Base-by-base conservation (phyloP, 352 stramenopile genomes). In the Elongisporangium anandrum region DNA sequence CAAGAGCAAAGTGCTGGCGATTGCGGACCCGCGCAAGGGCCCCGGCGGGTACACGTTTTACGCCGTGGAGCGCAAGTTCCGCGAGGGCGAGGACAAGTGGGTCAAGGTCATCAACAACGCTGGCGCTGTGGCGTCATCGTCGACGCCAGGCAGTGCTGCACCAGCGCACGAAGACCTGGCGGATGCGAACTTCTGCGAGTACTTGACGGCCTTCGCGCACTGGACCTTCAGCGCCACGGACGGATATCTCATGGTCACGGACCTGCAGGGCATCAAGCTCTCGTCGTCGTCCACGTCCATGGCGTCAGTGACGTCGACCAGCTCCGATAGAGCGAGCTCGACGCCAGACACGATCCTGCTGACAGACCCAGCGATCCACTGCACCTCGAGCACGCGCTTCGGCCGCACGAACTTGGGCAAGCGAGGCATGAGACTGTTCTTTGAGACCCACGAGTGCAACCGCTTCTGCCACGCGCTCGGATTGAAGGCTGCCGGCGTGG, bases 221-320 rank as follows among this genome's bases (percentile, higher is more conserved):
- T 39, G 48, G 29, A 60, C 61, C 15, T n/a, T n/a, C n/a, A n/a
- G n/a, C n/a, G n/a, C n/a, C n/a, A n/a, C n/a, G n/a, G n/a, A n/a
- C n/a, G n/a, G n/a, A n/a, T 76, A 78, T 56, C 63, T 83, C 56
- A 75, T 82, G 60, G 68, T 82, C 16, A 75, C 66, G 7, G 73
- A 83, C 39, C 61, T 80, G 52, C 73, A 83, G 54, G 73, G 73
- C 59, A 56, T 78, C 23, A 41, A 41, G 13, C 59, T 45, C 7
- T 60, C 23, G 39, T n/a, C 20, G 4, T 7, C 20, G 8, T 52
- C n/a, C 5, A 8, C 54, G 26, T 10, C 2, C 10, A 22, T 51
- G 47, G 7, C 24, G 24, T 34, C 9, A 39, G 19, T 38, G 34
- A n/a, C 34, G 4, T 34, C 24, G 3, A 45, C 15, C 13, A 12